phyloP scores from a whole-genome alignment of 140 eudicot genomes.

The Senecio squalidus region DNA sequence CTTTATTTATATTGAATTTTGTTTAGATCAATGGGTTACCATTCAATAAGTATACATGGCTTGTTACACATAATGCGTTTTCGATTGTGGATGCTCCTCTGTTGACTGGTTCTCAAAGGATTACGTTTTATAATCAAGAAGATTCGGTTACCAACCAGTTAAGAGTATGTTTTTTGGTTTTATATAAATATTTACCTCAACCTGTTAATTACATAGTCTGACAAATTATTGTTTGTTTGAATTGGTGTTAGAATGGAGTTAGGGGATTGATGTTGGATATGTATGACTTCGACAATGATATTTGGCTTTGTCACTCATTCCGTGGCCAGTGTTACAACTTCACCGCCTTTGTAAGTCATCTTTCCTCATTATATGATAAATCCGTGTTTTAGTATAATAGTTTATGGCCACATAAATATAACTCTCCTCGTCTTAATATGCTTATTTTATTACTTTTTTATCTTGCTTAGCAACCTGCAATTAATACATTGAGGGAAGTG shows the following conservation, averaged over 20 bases:
- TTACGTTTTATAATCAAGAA: slow-evolving; percentile 96
- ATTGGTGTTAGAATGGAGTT: slow-evolving; percentile 78
- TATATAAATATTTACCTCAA: background rate
- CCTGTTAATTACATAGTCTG: background rate
- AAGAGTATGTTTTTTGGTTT: slow-evolving; percentile 44
- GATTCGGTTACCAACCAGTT: slow-evolving; percentile 92
- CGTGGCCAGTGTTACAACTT: slow-evolving; percentile 85
- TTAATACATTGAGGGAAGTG: slow-evolving; percentile 89
- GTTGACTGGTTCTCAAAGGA: slow-evolving; percentile 74
- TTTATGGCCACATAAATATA: background rate
- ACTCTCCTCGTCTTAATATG: background rate
- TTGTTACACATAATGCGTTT: slow-evolving; percentile 87
- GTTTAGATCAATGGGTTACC: slow-evolving; percentile 90
- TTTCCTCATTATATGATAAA: slow-evolving; percentile 5
- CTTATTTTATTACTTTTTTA: background rate
- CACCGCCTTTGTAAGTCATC: slow-evolving; percentile 86
- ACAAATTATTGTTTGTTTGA: slow-evolving; percentile 5
- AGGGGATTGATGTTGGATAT: slow-evolving; percentile 99
- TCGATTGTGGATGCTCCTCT: slow-evolving; percentile 94
- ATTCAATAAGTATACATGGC: slow-evolving; percentile 97
- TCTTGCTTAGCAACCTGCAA: slow-evolving; percentile 78
- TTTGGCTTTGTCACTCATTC: slow-evolving; percentile 96
- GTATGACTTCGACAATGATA: slow-evolving; percentile 89
- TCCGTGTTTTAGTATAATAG: background rate
- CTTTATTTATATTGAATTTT: too few relatives aligned